Base-by-base conservation (phyloP, 169 alveolate species). In the Pseudocohnilembus persalinus region DNA sequence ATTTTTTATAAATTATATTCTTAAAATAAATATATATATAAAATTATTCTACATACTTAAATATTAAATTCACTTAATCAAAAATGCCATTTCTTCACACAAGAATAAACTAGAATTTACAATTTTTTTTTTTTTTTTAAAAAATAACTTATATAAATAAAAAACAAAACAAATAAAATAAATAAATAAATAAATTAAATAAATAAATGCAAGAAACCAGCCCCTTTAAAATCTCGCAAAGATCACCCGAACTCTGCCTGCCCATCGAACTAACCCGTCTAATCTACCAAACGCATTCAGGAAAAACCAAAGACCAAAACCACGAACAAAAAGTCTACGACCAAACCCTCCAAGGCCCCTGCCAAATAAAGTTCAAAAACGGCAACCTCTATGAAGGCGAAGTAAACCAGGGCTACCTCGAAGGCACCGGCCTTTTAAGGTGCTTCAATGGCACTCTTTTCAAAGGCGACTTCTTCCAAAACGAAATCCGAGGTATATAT, bases 321-420 rank as follows among this genome's bases (percentile, higher is more conserved):
- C 68, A 49, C 20, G 68, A 49, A 49, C 4, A 63, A 32, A 33
- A 79, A 75, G 74, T 87, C 32, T 85, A 87, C 76, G 91, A 91
- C 68, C 86, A 89, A 81, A 89, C 92, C 31, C 89, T 86, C 75
- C 95, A 94, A 88, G 98, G 98, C 0, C 86, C 87, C 81, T 96
- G 96, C 0, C 84, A 87, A 74, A 92, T 91, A 84, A 86, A 91
- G 76, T 92, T 93, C 72, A 84, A 92, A 82, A 95, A 94, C 82
- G 98, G 97, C 25, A 92, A 93, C 84, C 76, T 68, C 0, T 94
- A 90, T 83, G 87, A 82, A 68, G 97, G 97, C n/a, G 96, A 94
- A 30, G 73, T 94, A 90, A 84, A 87, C 73, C 76, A 90, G 35
- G 94, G 95, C 20, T 79, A 92, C 78, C 77, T 94, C 30, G 95